Percentiles rank a stretch among this genome's conserved stretches.
These are phyloP conservation scores for Xylariaceae sp. DNA, from an alignment of 2,329 filamentous ascomycete species.

Conservation along the genomic window DNA sequence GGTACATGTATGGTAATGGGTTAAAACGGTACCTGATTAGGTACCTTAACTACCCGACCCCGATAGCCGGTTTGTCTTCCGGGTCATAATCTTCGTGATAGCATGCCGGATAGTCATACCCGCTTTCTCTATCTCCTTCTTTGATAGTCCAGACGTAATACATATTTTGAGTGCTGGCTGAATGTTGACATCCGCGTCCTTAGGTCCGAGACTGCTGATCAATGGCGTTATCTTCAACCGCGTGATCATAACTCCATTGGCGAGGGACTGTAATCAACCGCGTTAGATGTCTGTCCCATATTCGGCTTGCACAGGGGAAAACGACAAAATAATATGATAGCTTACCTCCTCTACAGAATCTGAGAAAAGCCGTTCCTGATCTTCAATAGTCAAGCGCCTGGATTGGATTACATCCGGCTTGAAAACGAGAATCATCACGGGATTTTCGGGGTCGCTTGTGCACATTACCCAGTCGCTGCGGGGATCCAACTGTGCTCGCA, in stretches of 20 bases:
- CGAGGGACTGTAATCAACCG: conserved; percentile 54
- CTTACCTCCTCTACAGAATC: conserved; percentile 95
- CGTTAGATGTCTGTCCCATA: conserved; percentile 1
- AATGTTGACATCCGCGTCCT: conserved; percentile 64
- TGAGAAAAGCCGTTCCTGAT: conserved; percentile 79
- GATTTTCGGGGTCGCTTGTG: conserved; percentile 77
- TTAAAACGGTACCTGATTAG: conserved; percentile 21
- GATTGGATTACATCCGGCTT: conserved; percentile 76
- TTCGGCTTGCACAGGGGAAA: background rate
- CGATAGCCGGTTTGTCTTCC: conserved; percentile 49
- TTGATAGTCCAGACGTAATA: conserved; percentile 77
- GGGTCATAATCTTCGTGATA: conserved; percentile 82
- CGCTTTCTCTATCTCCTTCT: conserved; percentile 94
- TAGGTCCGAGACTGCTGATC: conserved; percentile 53
- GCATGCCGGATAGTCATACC: conserved; percentile 83
- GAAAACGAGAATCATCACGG: conserved; percentile 74
- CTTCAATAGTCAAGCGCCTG: conserved; percentile 61
- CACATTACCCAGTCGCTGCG: conserved; percentile 89
- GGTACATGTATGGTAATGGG: background rate
- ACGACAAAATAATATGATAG: conserved; percentile 5
- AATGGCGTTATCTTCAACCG: conserved; percentile 75
- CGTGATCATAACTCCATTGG: conserved; percentile 85
- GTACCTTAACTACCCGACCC: conserved; percentile 32
- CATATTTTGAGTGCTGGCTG: conserved; percentile 86
- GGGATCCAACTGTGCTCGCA: conserved; percentile 84